These are phyloP conservation scores for Linderina pennispora DNA, from an alignment of 192 early-diverging fungal genomes.

Conservation along the genomic window DNA sequence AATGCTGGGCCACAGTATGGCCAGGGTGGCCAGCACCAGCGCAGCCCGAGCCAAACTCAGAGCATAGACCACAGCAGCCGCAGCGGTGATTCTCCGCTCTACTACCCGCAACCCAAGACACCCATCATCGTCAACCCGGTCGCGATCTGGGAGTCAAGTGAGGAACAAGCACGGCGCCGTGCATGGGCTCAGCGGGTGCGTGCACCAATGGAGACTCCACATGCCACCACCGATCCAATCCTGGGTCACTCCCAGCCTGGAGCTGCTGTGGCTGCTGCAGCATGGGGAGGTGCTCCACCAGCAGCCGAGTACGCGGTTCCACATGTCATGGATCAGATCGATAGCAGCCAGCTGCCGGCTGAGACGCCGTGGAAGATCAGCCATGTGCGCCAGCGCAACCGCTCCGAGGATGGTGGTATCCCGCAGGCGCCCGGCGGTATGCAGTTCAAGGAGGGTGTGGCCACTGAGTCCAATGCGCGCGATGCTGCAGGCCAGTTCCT, in stretches of 20 bases:
- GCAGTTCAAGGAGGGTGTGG: constrained; percentile 47
- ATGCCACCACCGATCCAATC: not conserved
- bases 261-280: not conserved
- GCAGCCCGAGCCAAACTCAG: not conserved
- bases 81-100: constrained; percentile 27
- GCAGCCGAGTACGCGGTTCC: constrained; percentile 7
- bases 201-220: not conserved
- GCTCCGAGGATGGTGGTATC: not conserved
- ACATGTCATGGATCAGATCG: constrained; percentile 31
- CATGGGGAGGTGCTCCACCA: not conserved
- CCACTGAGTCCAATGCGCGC: constrained; percentile 33
- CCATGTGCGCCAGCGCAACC: constrained; percentile 38
- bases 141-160: constrained; percentile 43
- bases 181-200: constrained; percentile 38
- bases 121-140: constrained; percentile 46
- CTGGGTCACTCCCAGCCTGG: not conserved
- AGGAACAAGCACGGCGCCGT: constrained; percentile 37
- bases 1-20: too few relatives aligned
- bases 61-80: constrained; percentile 2
- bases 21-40: not conserved
- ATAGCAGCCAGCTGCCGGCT: constrained; percentile 38
- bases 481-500: constrained; percentile 42
- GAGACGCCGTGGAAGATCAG: constrained; percentile 47
- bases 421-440: constrained; percentile 13
- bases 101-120: constrained; percentile 42